phyloP scores from a whole-genome alignment of 495 filamentous ascomycete genomes.

The Coniosporium apollinis region DNA sequence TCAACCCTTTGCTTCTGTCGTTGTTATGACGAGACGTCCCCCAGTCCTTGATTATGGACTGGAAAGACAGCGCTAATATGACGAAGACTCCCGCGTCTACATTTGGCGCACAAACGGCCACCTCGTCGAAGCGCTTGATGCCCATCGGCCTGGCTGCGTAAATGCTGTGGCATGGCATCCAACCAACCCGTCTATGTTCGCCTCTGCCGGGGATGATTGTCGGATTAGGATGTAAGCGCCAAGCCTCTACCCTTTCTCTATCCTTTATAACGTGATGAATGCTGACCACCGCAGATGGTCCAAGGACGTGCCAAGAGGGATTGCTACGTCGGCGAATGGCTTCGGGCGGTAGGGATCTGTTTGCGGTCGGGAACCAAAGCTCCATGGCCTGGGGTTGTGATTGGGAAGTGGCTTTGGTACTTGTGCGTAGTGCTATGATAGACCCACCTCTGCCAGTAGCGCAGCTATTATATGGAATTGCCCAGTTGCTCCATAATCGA shows the following conservation, averaged over 20 bases:
- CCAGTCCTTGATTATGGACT: background rate
- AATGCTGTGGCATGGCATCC: constrained; percentile 93
- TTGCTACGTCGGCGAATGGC: too few relatives aligned
- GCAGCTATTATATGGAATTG: too few relatives aligned
- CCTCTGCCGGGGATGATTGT: constrained; percentile 76
- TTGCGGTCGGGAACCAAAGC: too few relatives aligned
- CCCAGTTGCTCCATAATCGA: too few relatives aligned
- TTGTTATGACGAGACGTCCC: constrained; percentile 2
- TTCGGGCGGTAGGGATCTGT: too few relatives aligned
- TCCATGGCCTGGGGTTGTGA: too few relatives aligned
- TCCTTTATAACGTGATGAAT: background rate
- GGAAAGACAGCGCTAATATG: constrained; percentile 6
- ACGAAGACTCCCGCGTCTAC: constrained; percentile 56
- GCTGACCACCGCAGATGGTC: background rate
- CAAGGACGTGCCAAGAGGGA: background rate
- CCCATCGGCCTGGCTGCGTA: constrained; percentile 57
- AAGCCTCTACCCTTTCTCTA: background rate
- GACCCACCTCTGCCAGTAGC: too few relatives aligned
- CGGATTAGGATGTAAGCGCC: constrained; percentile 66
- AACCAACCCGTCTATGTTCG: constrained; percentile 65
- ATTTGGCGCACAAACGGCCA: constrained; percentile 76
- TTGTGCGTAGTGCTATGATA: too few relatives aligned
- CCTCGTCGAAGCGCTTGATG: constrained; percentile 58
- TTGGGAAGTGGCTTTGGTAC: too few relatives aligned
- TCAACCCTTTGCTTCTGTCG: background rate